Evolutionary conservation across 768 basidiomycete genomes (phyloP).

Genomic region (Leccinum rimulosum): DNA sequence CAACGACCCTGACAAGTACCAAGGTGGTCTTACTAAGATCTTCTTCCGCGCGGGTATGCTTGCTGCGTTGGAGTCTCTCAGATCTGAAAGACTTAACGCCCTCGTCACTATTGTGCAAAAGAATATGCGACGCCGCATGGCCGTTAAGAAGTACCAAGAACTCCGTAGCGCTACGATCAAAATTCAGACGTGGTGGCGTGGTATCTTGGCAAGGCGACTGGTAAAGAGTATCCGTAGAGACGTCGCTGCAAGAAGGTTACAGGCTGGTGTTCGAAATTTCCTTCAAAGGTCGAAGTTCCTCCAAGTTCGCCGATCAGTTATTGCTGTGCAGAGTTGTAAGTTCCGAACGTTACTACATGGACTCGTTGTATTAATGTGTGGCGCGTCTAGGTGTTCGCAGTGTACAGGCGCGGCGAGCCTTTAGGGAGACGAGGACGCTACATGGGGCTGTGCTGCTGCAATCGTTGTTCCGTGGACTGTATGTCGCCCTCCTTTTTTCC

Average conservation of each 20-base stretch:
- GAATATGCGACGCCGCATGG: constrained; percentile 88
- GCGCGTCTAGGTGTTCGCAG: constrained; percentile 65
- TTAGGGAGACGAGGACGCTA: constrained; percentile 50
- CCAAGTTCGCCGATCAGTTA: constrained; percentile 57
- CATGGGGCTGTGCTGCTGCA: constrained; percentile 76
- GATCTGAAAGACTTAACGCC: constrained; percentile 82
- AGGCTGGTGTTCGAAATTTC: constrained; percentile 67
- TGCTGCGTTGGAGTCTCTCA: constrained; percentile 87
- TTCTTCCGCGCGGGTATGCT: constrained; percentile 99
- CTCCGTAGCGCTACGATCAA: constrained; percentile 73
- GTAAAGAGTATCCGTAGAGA: constrained; percentile 72
- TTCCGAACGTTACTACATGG: constrained; percentile 18
- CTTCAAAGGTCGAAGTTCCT: constrained; percentile 71
- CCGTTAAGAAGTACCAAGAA: constrained; percentile 72
- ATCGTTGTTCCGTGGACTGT: constrained; percentile 86
- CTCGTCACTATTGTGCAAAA: constrained; percentile 97
- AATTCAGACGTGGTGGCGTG: constrained; percentile 95
- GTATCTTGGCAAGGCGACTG: constrained; percentile 70
- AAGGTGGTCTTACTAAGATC: constrained; percentile 95
- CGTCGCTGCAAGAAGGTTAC: constrained; percentile 72
- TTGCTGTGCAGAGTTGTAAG: constrained; percentile 84
- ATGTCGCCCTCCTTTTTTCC: constrained; percentile 39
- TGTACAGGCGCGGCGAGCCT: constrained; percentile 60
- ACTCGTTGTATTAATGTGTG: constrained; percentile 7
- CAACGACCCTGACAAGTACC: constrained; percentile 94